Evolutionary conservation across 768 basidiomycete species (phyloP).

Genomic region (Amanita rimosa): DNA sequence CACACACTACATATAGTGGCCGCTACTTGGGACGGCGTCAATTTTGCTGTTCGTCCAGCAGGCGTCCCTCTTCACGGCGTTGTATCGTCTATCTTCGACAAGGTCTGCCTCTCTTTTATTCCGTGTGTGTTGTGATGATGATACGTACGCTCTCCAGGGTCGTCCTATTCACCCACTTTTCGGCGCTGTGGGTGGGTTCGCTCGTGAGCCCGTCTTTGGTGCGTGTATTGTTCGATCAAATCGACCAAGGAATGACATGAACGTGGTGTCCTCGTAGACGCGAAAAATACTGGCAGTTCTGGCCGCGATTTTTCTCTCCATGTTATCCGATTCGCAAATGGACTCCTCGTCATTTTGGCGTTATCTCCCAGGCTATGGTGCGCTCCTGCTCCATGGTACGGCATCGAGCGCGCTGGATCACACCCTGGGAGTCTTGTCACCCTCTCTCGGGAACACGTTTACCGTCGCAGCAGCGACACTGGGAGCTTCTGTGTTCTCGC

Average conservation of each 20-base stretch:
- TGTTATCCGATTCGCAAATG: conserved; percentile 43
- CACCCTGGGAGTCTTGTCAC: conserved; percentile 43
- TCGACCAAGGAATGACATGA: neutral
- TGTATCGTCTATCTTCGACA: conserved; percentile 55
- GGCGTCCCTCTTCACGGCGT: conserved; percentile 52
- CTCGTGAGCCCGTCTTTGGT: conserved; percentile 39
- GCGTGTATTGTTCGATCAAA: conserved; percentile 12
- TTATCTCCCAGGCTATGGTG: conserved; percentile 55
- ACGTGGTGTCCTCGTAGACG: conserved; percentile 23
- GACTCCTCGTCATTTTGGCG: conserved; percentile 28
- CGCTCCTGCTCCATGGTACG: conserved; percentile 46
- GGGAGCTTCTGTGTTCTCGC: conserved; percentile 50
- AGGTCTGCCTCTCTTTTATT: conserved; percentile 29
- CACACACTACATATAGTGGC: conserved; percentile 39
- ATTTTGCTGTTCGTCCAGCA: conserved; percentile 59
- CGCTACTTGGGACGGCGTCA: conserved; percentile 57
- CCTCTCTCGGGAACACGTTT: conserved; percentile 45
- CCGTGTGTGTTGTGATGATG: neutral
- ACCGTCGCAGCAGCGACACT: conserved; percentile 44
- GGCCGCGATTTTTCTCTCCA: conserved; percentile 39
- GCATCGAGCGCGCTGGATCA: conserved; percentile 54
- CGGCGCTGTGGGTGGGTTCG: conserved; percentile 52
- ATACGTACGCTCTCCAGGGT: conserved; percentile 36
- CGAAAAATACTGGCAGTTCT: conserved; percentile 36
- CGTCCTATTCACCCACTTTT: conserved; percentile 59